Base-by-base conservation (phyloP, 768 basidiomycete species). In the Coprinopsis marcescibilis region DNA sequence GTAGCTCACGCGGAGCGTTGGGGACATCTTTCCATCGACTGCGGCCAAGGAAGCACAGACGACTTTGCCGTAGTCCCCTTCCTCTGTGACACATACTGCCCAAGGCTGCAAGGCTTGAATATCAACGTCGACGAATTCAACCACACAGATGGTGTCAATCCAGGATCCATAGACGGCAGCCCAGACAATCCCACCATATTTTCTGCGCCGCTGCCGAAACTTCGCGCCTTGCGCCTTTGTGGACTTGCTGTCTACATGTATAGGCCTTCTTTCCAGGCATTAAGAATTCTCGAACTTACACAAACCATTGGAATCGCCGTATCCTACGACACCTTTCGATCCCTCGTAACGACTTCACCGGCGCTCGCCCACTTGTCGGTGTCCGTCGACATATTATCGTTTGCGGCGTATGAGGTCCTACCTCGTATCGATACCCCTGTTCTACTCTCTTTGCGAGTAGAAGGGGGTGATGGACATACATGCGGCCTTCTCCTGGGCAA, bases 201-300 rank as follows among this genome's bases (percentile, higher is more conserved):
- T 48, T 55, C 54, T 10, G 48, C 51, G 12, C 63, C 61, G 2
- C 57, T 62, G 2, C 58, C 65, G 4, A 54, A 54, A 15, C 60
- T 76, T 11, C 52, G 56, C 12, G 69, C 70, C 32, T 54, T 75
- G 11, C 68, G 72, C 5, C 66, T 78, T 23, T 65, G 71, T 3
- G 75, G 73, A 7, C 52, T 73, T 8, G 71, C 73, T 1, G 59
- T 72, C 20, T 60, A 69, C 33, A 59, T 67, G 30, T 67, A 72
- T 46, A 63, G 59, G 1, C 71, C 72, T 3, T 65, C 62, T 11
- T 56, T 73, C 14, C 21, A 56, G 0, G 46, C 50, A 3, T 54
- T 74, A 3, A 66, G 61, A 20, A 70, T 65, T 0, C 64, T 78
- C 15, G 71, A 76, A 48, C 62, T 78, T 27, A 72, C 75, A 43